These are phyloP conservation scores for Aegilops tauschii DNA, from an alignment of 176 grass and related monocot species.

Conservation along the genomic window DNA sequence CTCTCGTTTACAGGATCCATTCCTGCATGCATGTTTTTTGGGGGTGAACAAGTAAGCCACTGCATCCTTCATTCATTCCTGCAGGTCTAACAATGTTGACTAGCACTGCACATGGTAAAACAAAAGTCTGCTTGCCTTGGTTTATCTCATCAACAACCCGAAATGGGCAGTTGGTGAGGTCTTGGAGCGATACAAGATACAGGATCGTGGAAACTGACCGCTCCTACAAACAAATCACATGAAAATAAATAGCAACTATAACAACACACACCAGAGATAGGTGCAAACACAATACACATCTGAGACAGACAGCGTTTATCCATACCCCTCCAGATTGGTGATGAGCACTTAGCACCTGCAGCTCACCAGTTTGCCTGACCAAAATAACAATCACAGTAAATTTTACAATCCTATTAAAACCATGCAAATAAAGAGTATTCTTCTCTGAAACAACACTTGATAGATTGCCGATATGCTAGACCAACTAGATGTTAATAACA, in stretches of 20 bases:
- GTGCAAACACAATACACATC: neutral
- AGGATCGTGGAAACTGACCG: constrained; percentile 96
- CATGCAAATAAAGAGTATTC: neutral
- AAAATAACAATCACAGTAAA: constrained; percentile 19
- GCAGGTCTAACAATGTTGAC: neutral
- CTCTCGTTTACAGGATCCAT: constrained; percentile 99
- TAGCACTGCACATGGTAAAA: neutral
- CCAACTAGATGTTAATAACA: no score
- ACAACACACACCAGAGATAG: neutral
- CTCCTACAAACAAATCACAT: constrained; percentile 50
- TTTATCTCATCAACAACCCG: constrained; percentile 98
- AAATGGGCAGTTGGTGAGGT: constrained; percentile 92
- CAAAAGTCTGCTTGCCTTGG: constrained; percentile 50
- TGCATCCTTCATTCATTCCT: neutral
- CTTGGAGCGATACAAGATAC: constrained; percentile 96
- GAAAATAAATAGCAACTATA: neutral
- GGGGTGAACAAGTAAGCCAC: constrained; percentile 5
- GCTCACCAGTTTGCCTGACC: constrained; percentile 78
- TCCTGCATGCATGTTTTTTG: constrained; percentile 29
- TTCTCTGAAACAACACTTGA: neutral
- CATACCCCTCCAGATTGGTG: constrained; percentile 99
- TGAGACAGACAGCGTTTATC: neutral
- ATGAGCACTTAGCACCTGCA: constrained; percentile 93
- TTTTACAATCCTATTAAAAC: neutral
- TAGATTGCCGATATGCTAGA: neutral